Percentiles rank a stretch among this genome's conserved stretches.
Evolutionary conservation across 2,329 filamentous ascomycete species (phyloP).

Genomic region (Hypomyces rosellus): DNA sequence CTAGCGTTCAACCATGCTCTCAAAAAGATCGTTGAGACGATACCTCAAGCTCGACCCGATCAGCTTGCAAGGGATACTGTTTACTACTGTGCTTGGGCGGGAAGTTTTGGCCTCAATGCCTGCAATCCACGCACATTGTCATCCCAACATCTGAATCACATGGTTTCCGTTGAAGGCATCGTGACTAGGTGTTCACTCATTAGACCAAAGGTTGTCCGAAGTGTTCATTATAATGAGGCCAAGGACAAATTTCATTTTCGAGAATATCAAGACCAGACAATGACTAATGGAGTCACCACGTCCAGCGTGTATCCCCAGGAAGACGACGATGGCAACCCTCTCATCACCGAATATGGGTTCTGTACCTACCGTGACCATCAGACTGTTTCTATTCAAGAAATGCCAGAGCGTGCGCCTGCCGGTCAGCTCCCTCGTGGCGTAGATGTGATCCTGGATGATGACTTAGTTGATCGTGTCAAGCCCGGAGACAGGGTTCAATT

Average conservation of each 20-base stretch:
- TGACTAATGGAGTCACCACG: slow-evolving; percentile 85
- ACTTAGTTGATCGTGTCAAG: slow-evolving; percentile 90
- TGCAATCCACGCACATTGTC: slow-evolving; percentile 92
- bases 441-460: slow-evolving; percentile 94
- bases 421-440: slow-evolving; percentile 93
- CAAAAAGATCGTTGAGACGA: slow-evolving; percentile 77
- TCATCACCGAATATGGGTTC: slow-evolving; percentile 93
- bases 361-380: slow-evolving; percentile 95
- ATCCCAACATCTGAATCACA: slow-evolving; percentile 84
- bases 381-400: slow-evolving; percentile 96
- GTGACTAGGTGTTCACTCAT: slow-evolving; percentile 95
- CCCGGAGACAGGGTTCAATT: slow-evolving; percentile 94
- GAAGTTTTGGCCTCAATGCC: slow-evolving; percentile 89
- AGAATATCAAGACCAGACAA: slow-evolving; percentile 94
- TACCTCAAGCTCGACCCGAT: slow-evolving; percentile 67
- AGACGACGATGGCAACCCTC: slow-evolving; percentile 85
- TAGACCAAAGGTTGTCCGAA: slow-evolving; percentile 94
- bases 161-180: slow-evolving; percentile 96
- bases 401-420: slow-evolving; percentile 93
- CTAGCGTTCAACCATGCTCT: slow-evolving; percentile 86
- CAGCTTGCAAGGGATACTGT: slow-evolving; percentile 72
- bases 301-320: slow-evolving; percentile 91
- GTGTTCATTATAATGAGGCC: slow-evolving; percentile 89
- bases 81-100: slow-evolving; percentile 96
- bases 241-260: slow-evolving; percentile 82